Evolutionary conservation across 2,329 filamentous ascomycete genomes (phyloP).

Genomic region (Penicillium sp.): DNA sequence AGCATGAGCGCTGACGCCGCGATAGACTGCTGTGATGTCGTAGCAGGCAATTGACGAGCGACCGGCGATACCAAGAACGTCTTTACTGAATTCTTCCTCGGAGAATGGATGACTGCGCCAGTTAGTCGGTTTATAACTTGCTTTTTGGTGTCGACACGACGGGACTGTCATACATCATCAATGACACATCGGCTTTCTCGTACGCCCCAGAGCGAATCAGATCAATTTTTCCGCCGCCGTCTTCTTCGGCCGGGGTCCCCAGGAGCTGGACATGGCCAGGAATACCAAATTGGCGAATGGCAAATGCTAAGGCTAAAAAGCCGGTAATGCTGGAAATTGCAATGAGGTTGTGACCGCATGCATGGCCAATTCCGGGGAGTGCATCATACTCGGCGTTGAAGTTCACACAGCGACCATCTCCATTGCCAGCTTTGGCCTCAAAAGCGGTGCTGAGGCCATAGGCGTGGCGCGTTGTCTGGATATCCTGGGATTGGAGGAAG

Average conservation of each 20-base stretch:
- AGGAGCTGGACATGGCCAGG: conserved; percentile 10
- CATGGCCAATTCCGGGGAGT: conserved; percentile 19
- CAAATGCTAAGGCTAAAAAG: conserved; percentile 8
- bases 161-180: background rate
- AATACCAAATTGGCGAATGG: conserved; percentile 4
- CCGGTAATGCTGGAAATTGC: conserved; percentile 14
- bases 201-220: conserved; percentile 12
- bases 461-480: background rate
- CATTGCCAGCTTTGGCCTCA: background rate
- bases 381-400: conserved; percentile 25
- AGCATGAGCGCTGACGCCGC: conserved; percentile 43
- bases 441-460: background rate
- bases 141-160: too few species aligned
- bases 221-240: conserved; percentile 15
- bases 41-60: too few species aligned
- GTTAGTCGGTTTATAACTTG: too few species aligned
- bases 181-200: background rate
- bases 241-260: conserved; percentile 18
- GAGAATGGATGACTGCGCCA: too few species aligned
- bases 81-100: too few species aligned
- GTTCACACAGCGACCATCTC: conserved; percentile 8
- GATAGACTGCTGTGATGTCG: too few species aligned
- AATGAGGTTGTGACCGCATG: conserved; percentile 25
- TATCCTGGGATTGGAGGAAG: conserved; percentile 7
- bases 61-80: too few species aligned